Evolutionary conservation across 108 stramenopile genomes (phyloP).

Genomic region (Skeletonema marinoi): DNA sequence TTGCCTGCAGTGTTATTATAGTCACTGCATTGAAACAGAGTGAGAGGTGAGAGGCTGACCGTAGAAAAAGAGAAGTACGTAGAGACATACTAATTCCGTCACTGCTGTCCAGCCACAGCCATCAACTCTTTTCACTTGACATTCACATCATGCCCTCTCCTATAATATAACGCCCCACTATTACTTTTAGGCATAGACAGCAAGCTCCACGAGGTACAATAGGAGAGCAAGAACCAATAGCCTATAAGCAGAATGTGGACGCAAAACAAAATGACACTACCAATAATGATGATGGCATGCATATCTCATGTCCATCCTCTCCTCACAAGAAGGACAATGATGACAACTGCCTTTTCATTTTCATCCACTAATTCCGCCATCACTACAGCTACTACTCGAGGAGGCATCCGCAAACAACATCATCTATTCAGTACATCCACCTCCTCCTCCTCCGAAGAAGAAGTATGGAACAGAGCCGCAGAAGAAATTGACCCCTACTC

Average conservation of each 20-base stretch:
- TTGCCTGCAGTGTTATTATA: not conserved
- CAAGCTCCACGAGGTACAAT: too few species aligned
- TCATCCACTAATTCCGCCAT: not conserved
- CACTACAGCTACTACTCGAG: not conserved
- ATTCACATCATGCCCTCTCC: too few species aligned
- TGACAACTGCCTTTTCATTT: not conserved
- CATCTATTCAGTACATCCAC: not conserved
- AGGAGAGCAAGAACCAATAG: too few species aligned
- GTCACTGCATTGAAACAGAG: too few species aligned
- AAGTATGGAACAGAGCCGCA: not conserved
- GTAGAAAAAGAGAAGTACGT: not conserved
- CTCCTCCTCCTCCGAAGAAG: not conserved
- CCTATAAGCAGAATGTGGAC: not conserved
- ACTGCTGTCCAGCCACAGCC: too few species aligned
- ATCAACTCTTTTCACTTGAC: too few species aligned
- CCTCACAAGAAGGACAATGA: not conserved
- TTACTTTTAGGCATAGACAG: too few species aligned
- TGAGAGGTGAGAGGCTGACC: too few species aligned
- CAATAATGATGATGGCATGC: not conserved
- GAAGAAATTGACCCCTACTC: constrained; percentile 38
- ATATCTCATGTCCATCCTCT: not conserved
- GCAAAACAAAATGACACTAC: not conserved
- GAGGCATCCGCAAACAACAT: not conserved
- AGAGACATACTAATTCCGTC: too few species aligned
- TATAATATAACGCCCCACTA: too few species aligned